Conservation (phyloP, 306 rosid genomes). For the Pachyrhizus erosus region DNA sequence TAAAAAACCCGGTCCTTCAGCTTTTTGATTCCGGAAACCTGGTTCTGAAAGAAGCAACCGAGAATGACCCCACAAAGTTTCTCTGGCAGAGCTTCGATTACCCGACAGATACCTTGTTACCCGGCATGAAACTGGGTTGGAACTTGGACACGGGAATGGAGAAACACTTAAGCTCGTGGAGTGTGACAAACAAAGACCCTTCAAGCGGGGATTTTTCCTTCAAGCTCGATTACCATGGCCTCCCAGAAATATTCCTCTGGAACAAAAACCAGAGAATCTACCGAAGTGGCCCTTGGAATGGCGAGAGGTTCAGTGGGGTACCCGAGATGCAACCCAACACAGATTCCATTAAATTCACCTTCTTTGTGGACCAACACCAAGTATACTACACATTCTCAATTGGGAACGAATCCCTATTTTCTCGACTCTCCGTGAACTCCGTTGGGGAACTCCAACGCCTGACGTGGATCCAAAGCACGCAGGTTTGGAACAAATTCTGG, state of each 20-base stretch:
- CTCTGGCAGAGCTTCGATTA: slow-evolving; percentile 82
- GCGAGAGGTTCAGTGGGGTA: slow-evolving; percentile 73
- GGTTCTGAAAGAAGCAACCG: slow-evolving; percentile 51
- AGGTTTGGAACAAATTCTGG: slow-evolving; percentile 63
- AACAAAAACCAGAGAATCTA: slow-evolving; percentile 26
- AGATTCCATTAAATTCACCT: slow-evolving; percentile 49
- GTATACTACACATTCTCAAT: slow-evolving; percentile 63
- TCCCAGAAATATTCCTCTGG: slow-evolving; percentile 68
- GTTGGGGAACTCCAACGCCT: slow-evolving; percentile 53
- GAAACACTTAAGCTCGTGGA: slow-evolving; percentile 65
- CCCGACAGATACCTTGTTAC: slow-evolving; percentile 71
- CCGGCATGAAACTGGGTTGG: slow-evolving; percentile 79
- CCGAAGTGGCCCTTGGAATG: slow-evolving; percentile 92
- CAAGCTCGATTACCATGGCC: slow-evolving; percentile 65
- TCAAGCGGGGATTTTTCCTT: slow-evolving; percentile 63
- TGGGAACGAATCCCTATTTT: slow-evolving; percentile 31
- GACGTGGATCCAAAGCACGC: slow-evolving; percentile 56
- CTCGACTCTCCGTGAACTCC: slow-evolving; percentile 53
- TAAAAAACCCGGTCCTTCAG: slow-evolving; percentile 50
- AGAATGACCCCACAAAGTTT: slow-evolving; percentile 31
- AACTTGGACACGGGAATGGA: slow-evolving; percentile 51
- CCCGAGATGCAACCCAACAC: slow-evolving; percentile 69
- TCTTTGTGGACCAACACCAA: slow-evolving; percentile 41
- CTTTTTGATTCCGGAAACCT: slow-evolving; percentile 74
- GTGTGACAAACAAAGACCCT: slow-evolving; percentile 52